Evolutionary conservation across 441 rosid genomes (phyloP), one percentile per base, ranked within the genome.

Genomic region (Dalechampia spathulata): DNA sequence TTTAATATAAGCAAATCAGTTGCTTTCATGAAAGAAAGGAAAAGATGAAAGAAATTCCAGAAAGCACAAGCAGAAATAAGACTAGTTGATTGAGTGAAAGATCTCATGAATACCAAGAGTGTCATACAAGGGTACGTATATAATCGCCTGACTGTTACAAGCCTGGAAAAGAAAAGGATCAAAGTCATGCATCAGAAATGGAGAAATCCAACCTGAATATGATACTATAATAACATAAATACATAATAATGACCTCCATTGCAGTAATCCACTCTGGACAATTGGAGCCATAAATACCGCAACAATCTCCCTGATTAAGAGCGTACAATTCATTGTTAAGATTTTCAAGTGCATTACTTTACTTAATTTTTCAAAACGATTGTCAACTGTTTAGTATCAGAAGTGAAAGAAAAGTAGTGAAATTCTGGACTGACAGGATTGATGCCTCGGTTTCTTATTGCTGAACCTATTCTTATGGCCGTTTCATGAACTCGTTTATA

Each of bases 41-140:
- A n/a, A n/a, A n/a, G n/a, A n/a, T n/a, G n/a, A n/a, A n/a, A n/a
- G n/a, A n/a, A n/a, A n/a, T n/a, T n/a, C n/a, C n/a, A n/a, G n/a
- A n/a, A n/a, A n/a, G n/a, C n/a, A n/a, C n/a, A n/a, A n/a, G n/a
- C n/a, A n/a, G n/a, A n/a, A n/a, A n/a, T n/a, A n/a, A n/a, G n/a
- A n/a, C n/a, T n/a, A n/a, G n/a, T n/a, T n/a, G n/a, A n/a, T n/a
- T n/a, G n/a, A n/a, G n/a, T n/a, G n/a, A n/a, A n/a, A n/a, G n/a
- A n/a, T n/a, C n/a, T n/a, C n/a, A n/a, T n/a, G n/a, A n/a, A 14
- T 77, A 86, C 99, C 97, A 52, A 92, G 86, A 54, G 94, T 78
- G 65, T 92, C 94, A 54, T 89, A 89, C 7, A 89, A 78, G 0
- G 96, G 96, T 7, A 89, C 94, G 54, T 86, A 89, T n/a, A 84